Base-by-base conservation (phyloP, 495 filamentous ascomycete species). In the Cetradonia linearis region DNA sequence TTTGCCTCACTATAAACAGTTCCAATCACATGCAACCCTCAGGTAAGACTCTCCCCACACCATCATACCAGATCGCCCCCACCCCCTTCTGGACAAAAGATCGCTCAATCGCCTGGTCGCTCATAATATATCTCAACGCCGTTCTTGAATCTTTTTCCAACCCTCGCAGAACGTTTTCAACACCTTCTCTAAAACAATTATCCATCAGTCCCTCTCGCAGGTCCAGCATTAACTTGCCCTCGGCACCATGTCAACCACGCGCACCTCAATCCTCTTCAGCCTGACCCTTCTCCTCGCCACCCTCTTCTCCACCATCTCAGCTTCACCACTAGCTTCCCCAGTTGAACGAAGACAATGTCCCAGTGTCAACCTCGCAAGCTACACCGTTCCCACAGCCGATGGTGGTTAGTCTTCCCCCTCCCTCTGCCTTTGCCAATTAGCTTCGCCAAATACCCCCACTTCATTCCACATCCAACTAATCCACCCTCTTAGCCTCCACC, bases 371-470 rank as follows among this genome's bases (percentile, higher is more conserved):
- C 18, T 54, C 20, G n/a, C 30, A 31, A 37, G 49, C 37, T 61
- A 61, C 50, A 55, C 20, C 40, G 59, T 61, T 18, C 59, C 59
- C 46, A 53, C 38, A 9, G 23, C 59, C 14, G 56, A 59, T 55
- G 63, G 63, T 62, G 59, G 49, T 25, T 14, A 46, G 27, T 20
- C 25, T 16, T 1, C 18, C 1, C 28, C n/a, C 11, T 27, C 44
- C n/a, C 18, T 30, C 27, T 20, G 18, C 27, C 16, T 23, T 44
- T 10, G 10, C 36, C 48, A 23, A 4, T 11, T 16, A 7, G 7
- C 40, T 25, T 9, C 13, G n/a, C n/a, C n/a, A n/a, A n/a, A n/a
- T n/a, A n/a, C n/a, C n/a, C n/a, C n/a, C n/a, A n/a, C n/a, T n/a
- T n/a, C n/a, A n/a, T n/a, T n/a, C n/a, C n/a, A n/a, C n/a, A n/a